Evolutionary conservation across 352 stramenopile species (phyloP).

Genomic region (Pythium sukuiense): DNA sequence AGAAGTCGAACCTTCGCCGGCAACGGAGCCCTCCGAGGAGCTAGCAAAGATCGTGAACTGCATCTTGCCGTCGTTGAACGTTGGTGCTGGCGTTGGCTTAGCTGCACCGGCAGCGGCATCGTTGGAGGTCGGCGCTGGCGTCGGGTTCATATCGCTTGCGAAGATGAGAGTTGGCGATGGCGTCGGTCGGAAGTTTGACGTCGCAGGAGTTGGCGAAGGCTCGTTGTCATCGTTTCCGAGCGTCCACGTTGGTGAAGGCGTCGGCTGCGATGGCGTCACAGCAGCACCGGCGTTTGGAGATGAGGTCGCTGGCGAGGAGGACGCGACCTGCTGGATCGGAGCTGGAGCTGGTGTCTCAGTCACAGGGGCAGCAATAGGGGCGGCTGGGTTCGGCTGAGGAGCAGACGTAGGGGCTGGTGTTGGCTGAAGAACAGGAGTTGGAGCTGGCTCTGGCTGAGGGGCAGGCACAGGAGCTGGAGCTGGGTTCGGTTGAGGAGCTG

Average conservation of each 20-base stretch:
- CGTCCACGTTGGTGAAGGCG: constrained; percentile 11
- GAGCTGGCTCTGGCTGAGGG: neutral
- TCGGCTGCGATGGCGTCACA: constrained; percentile 10
- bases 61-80: constrained; percentile 1
- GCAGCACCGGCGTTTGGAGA: constrained; percentile 11
- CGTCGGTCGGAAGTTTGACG: constrained; percentile 8
- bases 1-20: neutral
- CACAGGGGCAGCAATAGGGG: neutral
- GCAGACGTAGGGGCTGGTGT: neutral
- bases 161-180: constrained; percentile 5
- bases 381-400: neutral
- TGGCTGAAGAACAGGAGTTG: neutral
- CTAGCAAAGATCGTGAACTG: neutral
- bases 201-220: constrained; percentile 1
- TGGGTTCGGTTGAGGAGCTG: neutral
- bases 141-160: neutral
- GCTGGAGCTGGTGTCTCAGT: neutral
- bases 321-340: neutral
- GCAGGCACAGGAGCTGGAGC: constrained; percentile 5
- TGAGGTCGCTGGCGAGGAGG: neutral
- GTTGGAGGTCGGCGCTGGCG: constrained; percentile 1
- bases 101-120: neutral
- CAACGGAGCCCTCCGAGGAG: neutral
- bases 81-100: constrained; percentile 10
- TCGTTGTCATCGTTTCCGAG: neutral